These are phyloP conservation scores for Vigna unguiculata DNA, from an alignment of 306 rosid genomes.

Conservation along the genomic window DNA sequence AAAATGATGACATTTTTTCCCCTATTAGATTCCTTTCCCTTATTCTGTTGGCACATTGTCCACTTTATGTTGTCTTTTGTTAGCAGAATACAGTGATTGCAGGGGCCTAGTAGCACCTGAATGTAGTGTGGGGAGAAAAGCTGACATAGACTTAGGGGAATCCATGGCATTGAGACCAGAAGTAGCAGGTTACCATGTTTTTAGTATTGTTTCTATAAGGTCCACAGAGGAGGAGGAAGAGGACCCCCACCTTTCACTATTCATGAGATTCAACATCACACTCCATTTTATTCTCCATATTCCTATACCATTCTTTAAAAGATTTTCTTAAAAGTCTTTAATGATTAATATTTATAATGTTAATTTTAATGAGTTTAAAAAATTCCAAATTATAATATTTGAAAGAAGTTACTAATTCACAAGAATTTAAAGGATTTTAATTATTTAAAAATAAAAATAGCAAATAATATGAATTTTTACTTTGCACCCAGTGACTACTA, in stretches of 20 bases:
- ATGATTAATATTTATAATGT: too few species aligned
- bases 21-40: too few species aligned
- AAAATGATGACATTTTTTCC: too few species aligned
- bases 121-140: not conserved
- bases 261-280: not conserved
- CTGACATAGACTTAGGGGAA: not conserved
- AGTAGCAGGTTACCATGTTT: not conserved
- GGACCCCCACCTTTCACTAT: not conserved
- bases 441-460: too few species aligned
- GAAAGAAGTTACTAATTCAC: too few species aligned
- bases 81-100: not conserved
- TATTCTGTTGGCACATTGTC: not conserved
- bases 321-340: too few species aligned
- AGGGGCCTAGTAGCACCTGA: not conserved
- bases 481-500: too few species aligned
- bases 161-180: not conserved
- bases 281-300: not conserved
- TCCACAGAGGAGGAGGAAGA: not conserved
- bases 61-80: not conserved
- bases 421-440: too few species aligned
- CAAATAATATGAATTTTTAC: too few species aligned
- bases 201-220: not conserved
- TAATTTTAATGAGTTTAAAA: too few species aligned
- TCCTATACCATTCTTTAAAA: too few species aligned
- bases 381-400: too few species aligned